Evolutionary conservation across 2,329 filamentous ascomycete genomes (phyloP), one percentile per base, ranked within the genome.

Genomic region (Aspergillus novoparasiticus): DNA sequence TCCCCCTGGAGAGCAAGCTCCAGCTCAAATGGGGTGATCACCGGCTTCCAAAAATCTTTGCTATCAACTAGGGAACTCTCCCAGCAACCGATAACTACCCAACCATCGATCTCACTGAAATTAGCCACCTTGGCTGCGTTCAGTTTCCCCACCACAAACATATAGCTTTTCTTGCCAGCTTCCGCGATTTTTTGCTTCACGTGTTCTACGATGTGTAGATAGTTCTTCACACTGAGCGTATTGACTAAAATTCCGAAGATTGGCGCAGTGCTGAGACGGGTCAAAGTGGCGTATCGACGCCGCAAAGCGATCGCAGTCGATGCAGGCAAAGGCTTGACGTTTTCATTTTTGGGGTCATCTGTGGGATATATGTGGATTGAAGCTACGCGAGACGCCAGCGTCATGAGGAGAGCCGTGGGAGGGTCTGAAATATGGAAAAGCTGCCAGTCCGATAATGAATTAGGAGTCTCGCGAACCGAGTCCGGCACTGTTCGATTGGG

Each of bases 61-160:
- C 93, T 93, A 71, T 97, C 94, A 5, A 99, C 87, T 57, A 98
- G 81, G 64, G 91, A 93, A 76, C 94, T 97, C 80, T 99, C 95
- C 95, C 95, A 99, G 79, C 95, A 99, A 2, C 95, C 94, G 11
- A 99, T 92, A 0, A 98, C 93, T 0, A 98, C 93, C 95, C 95
- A 99, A 19, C 93, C 94, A 50, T 93, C 94, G 6, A 99, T 87
- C 77, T 99, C 95, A 62, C 90, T 88, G 79, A 99, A 99, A 78
- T 99, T 99, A 56, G 95, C 95, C 26, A 99, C 85, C 77, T 99
- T 99, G 43, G 94, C 94, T 0, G 94, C 90, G 73, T 98, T 99
- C 30, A 99, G 84, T 77, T 98, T 98, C 63, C 95, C 95, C 0
- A 99, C 95, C 2, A 99, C 95, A 55, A 99, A 92, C 1, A 94